Percentiles rank a stretch among this genome's conserved stretches.
phyloP scores from a whole-genome alignment of 371 early-diverging fungal species.

The Rhizomucor miehei region DNA sequence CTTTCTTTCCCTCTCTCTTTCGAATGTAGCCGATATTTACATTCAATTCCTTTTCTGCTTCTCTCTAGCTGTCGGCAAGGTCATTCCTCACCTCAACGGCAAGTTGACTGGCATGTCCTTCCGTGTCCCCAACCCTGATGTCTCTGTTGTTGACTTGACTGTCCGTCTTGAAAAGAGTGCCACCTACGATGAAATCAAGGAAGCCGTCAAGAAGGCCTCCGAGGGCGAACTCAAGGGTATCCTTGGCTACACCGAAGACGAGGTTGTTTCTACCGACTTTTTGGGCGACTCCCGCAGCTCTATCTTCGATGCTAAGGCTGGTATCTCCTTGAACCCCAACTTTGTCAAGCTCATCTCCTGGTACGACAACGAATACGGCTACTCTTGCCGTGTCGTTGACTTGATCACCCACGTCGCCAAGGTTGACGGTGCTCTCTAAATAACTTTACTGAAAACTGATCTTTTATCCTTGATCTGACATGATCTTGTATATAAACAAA shows the following conservation, averaged over 20 bases:
- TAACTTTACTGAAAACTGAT: neutral
- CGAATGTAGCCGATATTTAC: neutral
- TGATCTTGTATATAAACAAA: too few species aligned
- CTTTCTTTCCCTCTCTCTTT: neutral
- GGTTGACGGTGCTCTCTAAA: constrained; percentile 40
- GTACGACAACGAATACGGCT: constrained; percentile 95
- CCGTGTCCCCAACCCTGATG: constrained; percentile 98
- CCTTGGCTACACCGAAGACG: constrained; percentile 95
- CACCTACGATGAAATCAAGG: constrained; percentile 88
- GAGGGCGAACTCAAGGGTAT: constrained; percentile 88
- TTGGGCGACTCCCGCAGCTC: constrained; percentile 87
- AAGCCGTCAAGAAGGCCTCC: constrained; percentile 79
- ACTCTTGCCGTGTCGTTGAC: constrained; percentile 93
- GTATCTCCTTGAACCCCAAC: constrained; percentile 93
- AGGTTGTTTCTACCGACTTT: constrained; percentile 98
- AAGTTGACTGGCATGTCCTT: constrained; percentile 99
- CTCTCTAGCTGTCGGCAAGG: constrained; percentile 90
- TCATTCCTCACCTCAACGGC: constrained; percentile 95
- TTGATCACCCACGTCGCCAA: constrained; percentile 76
- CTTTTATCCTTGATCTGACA: too few species aligned
- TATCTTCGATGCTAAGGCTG: constrained; percentile 97
- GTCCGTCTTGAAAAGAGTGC: constrained; percentile 89
- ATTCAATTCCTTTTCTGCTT: neutral
- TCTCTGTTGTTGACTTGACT: constrained; percentile 98
- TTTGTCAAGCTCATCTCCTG: constrained; percentile 99